Percentiles rank a stretch among this genome's conserved stretches.
These are phyloP conservation scores for Ceratobasidium sp. DNA, from an alignment of 1,284 basidiomycete genomes.

Conservation along the genomic window DNA sequence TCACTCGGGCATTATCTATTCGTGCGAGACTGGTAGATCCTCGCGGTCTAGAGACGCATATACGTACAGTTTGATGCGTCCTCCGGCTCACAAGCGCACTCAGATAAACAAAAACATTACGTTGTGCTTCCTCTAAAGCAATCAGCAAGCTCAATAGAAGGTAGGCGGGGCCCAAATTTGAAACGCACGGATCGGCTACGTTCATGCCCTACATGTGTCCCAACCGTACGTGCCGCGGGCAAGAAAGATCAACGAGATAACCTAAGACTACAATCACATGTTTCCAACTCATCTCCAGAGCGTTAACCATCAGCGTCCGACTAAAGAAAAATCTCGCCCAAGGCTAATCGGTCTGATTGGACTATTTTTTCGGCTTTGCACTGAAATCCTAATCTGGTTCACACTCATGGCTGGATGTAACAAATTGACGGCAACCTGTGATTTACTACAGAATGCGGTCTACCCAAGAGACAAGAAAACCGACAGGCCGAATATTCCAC, in stretches of 20 bases:
- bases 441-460: not conserved
- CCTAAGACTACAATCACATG: not conserved
- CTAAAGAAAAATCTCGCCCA: not conserved
- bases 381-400: not conserved
- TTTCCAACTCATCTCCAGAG: slow-evolving; percentile 8
- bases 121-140: no score
- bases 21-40: no score
- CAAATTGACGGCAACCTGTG: not conserved
- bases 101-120: no score
- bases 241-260: not conserved
- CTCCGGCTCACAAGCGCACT: no score
- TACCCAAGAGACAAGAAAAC: slow-evolving; percentile 15
- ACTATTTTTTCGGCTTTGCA: no score
- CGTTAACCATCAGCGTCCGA: not conserved
- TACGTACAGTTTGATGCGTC: no score
- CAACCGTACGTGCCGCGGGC: not conserved
- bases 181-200: not conserved
- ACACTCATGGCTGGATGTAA: not conserved
- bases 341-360: no score
- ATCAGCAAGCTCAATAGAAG: not conserved
- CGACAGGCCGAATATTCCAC: slow-evolving; percentile 20
- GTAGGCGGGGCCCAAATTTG: not conserved
- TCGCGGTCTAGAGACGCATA: no score
- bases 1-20: no score
- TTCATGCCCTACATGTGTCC: not conserved